Base-by-base conservation (phyloP, 2,329 filamentous ascomycete species). In the Nothopassalora personata region DNA sequence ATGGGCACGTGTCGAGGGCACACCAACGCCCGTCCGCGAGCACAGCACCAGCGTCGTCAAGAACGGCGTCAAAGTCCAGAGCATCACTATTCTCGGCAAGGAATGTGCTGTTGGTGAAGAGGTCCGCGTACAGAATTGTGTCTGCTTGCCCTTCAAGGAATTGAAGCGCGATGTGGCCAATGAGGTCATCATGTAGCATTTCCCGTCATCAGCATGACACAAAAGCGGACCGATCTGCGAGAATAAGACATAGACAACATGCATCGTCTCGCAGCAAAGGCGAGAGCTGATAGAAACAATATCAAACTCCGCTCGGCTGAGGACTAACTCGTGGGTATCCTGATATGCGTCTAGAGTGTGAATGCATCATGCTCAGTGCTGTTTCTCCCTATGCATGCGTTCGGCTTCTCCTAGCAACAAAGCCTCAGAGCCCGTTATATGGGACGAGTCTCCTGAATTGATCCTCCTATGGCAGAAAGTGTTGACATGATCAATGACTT, bases 1-100 rank as follows among this genome's bases (percentile, higher is more conserved):
- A n/a, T 99, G 94, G 94, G 92, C 94, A 54, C 88, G 94, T 74
- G 93, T 99, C 28, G 94, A 99, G 77, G 94, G 94, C 56, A 96
- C 91, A 0, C 92, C 93, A 0, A 95, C 89, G 15, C 89, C 92
- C 0, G 86, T 90, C 57, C 87, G 83, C 54, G 96, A 89, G 79
- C 93, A 97, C 79, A 89, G 86, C 56, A 97, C 93, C 13, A 96
- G 89, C 77, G 91, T 97, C 70, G 83, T 97, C 76, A 97, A 97
- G 85, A 96, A 97, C 71, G 94, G 94, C 54, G 87, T 97, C 76
- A 97, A 97, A 82, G 94, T 99, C 54, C 94, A 97, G 81, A 96
- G 91, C 75, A 94, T 97, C 72, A 97, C 93, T 50, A 99, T 97
- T 67, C 77, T 99, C 63, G 93, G 93, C 73, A 97, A 97, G 81